Evolutionary conservation across 768 basidiomycete species (phyloP).

Genomic region (Strobilomyces dryophilus): DNA sequence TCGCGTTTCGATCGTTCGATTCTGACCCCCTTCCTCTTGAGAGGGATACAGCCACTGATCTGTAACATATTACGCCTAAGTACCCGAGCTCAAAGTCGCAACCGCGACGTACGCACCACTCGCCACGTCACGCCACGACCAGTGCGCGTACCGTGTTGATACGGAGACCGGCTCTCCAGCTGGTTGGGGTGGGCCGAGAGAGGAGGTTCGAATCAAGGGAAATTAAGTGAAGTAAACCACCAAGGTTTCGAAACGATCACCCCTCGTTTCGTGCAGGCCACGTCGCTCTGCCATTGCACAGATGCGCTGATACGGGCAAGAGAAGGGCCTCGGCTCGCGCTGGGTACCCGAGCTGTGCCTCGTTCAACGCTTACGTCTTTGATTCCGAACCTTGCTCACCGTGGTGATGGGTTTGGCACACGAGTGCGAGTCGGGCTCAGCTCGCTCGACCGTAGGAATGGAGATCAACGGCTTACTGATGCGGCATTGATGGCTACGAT

Average conservation of each 20-base stretch:
- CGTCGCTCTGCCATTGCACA: too few relatives aligned
- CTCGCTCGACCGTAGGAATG: constrained; percentile 4
- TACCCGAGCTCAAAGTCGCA: constrained; percentile 8
- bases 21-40: not conserved
- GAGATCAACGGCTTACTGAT: not conserved
- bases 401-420: constrained; percentile 7
- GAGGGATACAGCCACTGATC: not conserved
- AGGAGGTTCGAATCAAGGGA: constrained; percentile 3
- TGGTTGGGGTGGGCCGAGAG: not conserved
- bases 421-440: constrained; percentile 19
- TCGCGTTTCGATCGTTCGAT: too few relatives aligned
- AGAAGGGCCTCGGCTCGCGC: too few relatives aligned
- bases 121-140: constrained; percentile 17
- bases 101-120: constrained; percentile 4
- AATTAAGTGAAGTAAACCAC: not conserved
- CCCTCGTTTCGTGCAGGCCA: too few relatives aligned
- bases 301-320: too few relatives aligned
- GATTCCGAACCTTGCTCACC: too few relatives aligned
- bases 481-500: not conserved
- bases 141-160: constrained; percentile 13
- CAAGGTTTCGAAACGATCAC: not conserved
- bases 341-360: too few relatives aligned
- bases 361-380: too few relatives aligned
- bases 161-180: constrained; percentile 5
- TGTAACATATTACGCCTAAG: constrained; percentile 1